Conservation (phyloP, 2,329 filamentous ascomycete species). For the Neofusicoccum sp. region DNA sequence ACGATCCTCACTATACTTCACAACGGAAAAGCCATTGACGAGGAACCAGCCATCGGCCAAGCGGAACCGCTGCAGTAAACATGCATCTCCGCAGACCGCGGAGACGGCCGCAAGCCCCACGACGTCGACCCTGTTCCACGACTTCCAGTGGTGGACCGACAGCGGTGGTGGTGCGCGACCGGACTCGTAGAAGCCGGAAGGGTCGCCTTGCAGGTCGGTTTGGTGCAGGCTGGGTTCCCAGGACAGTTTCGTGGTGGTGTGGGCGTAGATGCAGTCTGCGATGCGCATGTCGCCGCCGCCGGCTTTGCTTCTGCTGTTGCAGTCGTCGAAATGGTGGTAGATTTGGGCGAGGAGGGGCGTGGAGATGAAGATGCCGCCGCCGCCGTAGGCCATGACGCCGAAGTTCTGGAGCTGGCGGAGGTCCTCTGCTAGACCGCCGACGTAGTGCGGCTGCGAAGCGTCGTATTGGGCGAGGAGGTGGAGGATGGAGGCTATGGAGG, state of each 20-base stretch:
- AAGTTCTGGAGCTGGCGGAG: slow-evolving; percentile 54
- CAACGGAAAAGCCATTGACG: no score
- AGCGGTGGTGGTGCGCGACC: no score
- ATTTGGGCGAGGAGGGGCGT: neutral
- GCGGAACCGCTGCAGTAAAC: no score
- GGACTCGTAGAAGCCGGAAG: no score
- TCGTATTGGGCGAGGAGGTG: slow-evolving; percentile 47
- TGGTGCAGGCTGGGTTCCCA: no score
- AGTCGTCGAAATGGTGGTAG: neutral
- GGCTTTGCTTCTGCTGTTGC: neutral
- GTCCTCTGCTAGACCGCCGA: slow-evolving; percentile 62
- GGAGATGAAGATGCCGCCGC: slow-evolving; percentile 57
- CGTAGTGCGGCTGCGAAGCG: slow-evolving; percentile 53
- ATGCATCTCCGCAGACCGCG: no score
- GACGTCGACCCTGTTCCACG: no score
- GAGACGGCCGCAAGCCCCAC: no score
- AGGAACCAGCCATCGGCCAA: no score
- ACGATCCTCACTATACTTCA: no score
- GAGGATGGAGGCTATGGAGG: slow-evolving; percentile 49
- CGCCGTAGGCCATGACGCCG: slow-evolving; percentile 64
- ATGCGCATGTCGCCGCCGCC: neutral
- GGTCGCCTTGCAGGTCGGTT: no score
- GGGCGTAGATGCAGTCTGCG: neutral
- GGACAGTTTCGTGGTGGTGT: neutral
- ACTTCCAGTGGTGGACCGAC: no score